phyloP scores from a whole-genome alignment of 2,329 filamentous ascomycete species.

The Pseudocercospora eumusae region DNA sequence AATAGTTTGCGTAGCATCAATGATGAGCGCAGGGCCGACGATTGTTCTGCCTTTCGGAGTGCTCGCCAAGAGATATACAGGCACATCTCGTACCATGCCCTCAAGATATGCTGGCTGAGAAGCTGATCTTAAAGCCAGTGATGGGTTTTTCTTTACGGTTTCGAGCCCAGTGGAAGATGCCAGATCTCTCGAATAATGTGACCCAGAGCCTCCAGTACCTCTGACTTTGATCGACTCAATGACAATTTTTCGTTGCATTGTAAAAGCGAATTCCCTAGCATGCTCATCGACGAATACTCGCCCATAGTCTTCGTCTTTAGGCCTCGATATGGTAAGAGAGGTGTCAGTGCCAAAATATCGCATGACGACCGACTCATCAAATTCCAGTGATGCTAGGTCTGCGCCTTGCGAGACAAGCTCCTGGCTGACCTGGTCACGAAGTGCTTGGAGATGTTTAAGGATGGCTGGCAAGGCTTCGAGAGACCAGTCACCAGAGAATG shows the following conservation, averaged over 20 bases:
- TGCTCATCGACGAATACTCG: conserved; percentile 44
- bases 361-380: conserved; percentile 51
- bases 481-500: conserved; percentile 60
- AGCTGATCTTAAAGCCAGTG: conserved; percentile 30
- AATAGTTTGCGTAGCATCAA: conserved; percentile 52
- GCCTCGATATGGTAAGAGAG: conserved; percentile 50
- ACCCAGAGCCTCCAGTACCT: conserved; percentile 26
- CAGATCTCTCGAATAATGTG: conserved; percentile 39
- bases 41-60: conserved; percentile 30
- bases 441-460: conserved; percentile 32
- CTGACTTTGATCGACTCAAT: conserved; percentile 43
- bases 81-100: conserved; percentile 21
- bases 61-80: conserved; percentile 31
- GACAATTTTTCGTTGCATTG: conserved; percentile 42
- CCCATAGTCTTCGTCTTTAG: conserved; percentile 42
- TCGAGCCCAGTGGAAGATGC: conserved; percentile 34
- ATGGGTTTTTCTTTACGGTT: conserved; percentile 29
- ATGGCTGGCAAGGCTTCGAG: conserved; percentile 57
- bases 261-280: conserved; percentile 47
- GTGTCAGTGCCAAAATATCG: conserved; percentile 56
- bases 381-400: conserved; percentile 41
- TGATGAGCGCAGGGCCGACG: conserved; percentile 38
- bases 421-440: conserved; percentile 39
- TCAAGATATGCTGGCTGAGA: conserved; percentile 16
- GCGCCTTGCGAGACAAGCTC: conserved; percentile 51